Conservation (phyloP, 352 stramenopile species). For the Phytophthora cactorum region DNA sequence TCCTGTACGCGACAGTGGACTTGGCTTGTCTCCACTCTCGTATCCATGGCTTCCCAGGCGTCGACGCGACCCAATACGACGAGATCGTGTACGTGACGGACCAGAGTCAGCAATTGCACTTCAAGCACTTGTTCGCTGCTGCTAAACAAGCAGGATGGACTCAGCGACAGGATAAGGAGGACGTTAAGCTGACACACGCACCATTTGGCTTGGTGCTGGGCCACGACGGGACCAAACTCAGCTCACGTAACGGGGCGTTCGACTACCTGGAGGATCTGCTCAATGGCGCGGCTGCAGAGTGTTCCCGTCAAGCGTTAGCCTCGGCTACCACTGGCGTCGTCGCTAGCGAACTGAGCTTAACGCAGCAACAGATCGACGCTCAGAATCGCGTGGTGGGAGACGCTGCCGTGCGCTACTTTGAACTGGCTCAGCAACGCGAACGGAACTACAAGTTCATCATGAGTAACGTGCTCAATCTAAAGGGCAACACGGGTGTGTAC, state of each 20-base stretch:
- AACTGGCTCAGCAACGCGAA: constrained; percentile 83
- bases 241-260: constrained; percentile 81
- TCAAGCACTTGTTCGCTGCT: constrained; percentile 77
- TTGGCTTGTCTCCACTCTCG: constrained; percentile 74
- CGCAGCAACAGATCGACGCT: constrained; percentile 26
- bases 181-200: constrained; percentile 70
- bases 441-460: constrained; percentile 90
- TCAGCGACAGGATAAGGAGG: constrained; percentile 25
- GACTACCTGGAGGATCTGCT: constrained; percentile 82
- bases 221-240: constrained; percentile 80
- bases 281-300: constrained; percentile 67
- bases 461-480: constrained; percentile 80
- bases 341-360: constrained; percentile 30
- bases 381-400: constrained; percentile 73
- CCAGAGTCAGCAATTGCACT: constrained; percentile 81
- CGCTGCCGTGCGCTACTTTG: constrained; percentile 84
- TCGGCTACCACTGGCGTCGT: constrained; percentile 38
- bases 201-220: constrained; percentile 85
- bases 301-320: constrained; percentile 61
- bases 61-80: constrained; percentile 75
- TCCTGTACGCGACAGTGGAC: constrained; percentile 83
- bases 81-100: constrained; percentile 87
- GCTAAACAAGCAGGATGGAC: constrained; percentile 63
- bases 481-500: constrained; percentile 87
- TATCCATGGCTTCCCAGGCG: constrained; percentile 70